A percentile compares a stretch with the other conserved stretches of the same genome.
These are phyloP conservation scores for Pyrenophora seminiperda DNA, from an alignment of 2,329 filamentous ascomycete genomes.

Conservation along the genomic window DNA sequence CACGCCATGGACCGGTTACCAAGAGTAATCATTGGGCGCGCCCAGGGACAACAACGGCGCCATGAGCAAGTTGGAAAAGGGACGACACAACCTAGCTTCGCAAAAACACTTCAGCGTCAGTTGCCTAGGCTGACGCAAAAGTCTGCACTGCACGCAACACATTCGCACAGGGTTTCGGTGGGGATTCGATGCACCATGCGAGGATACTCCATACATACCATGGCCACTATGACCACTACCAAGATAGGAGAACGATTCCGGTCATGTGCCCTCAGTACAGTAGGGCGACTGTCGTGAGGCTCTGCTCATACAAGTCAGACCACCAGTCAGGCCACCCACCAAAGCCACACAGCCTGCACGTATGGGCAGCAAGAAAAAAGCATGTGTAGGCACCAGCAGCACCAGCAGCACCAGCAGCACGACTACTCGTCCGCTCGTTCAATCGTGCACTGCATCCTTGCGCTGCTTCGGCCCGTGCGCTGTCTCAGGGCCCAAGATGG, in stretches of 20 bases:
- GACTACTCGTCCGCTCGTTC: slow-evolving; percentile 3
- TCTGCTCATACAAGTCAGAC: slow-evolving; percentile 20
- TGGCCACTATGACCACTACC: no score
- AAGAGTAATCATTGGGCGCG: slow-evolving; percentile 10
- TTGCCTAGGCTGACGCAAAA: background rate
- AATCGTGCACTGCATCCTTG: slow-evolving; percentile 3
- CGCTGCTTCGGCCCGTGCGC: slow-evolving; percentile 11
- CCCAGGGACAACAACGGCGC: background rate
- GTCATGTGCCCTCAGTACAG: slow-evolving; percentile 4
- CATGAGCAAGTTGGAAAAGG: background rate
- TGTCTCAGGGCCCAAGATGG: slow-evolving; percentile 10
- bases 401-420: no score
- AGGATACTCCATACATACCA: no score
- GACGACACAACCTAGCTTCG: background rate
- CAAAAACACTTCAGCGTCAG: no score
- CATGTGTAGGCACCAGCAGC: slow-evolving; percentile 5
- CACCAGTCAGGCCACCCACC: slow-evolving; percentile 9
- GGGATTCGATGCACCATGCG: background rate
- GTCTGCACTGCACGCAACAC: no score
- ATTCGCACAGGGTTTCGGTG: no score
- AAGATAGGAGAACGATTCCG: no score
- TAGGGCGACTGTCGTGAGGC: slow-evolving; percentile 20
- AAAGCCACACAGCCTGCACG: slow-evolving; percentile 8
- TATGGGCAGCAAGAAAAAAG: slow-evolving; percentile 8
- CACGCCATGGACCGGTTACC: slow-evolving; percentile 8